A percentile compares a stretch with the other conserved stretches of the same genome.
These are phyloP conservation scores for Aureobasidium sp. DNA, from an alignment of 2,329 filamentous ascomycete species.

Conservation along the genomic window DNA sequence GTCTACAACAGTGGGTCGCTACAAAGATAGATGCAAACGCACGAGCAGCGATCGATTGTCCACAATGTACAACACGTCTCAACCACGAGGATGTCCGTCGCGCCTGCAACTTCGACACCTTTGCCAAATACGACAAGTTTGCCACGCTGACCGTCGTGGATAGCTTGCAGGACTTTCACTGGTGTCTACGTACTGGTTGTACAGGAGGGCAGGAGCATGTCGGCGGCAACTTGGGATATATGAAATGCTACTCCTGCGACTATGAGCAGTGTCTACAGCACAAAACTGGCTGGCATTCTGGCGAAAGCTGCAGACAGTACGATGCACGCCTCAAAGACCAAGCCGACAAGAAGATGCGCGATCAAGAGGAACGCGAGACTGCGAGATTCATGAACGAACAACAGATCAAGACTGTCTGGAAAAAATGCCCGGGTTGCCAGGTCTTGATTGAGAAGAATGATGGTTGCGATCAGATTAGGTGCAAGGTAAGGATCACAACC, in stretches of 20 bases:
- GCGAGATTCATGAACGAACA: not conserved
- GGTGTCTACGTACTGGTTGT: conserved; percentile 45
- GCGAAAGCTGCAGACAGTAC: conserved; percentile 34
- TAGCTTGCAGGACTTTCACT: conserved; percentile 40
- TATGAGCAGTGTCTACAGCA: conserved; percentile 31
- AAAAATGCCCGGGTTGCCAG: conserved; percentile 1
- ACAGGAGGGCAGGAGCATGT: conserved; percentile 41
- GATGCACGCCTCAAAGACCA: conserved; percentile 25
- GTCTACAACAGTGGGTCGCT: conserved; percentile 33
- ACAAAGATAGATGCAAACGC: conserved; percentile 29
- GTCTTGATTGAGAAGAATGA: conserved; percentile 9
- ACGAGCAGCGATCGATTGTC: conserved; percentile 45
- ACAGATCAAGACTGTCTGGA: conserved; percentile 21
- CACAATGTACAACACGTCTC: conserved; percentile 41
- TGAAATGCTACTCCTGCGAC: conserved; percentile 30
- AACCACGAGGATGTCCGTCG: conserved; percentile 38
- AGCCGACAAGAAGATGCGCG: conserved; percentile 17
- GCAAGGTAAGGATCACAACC: conserved; percentile 15
- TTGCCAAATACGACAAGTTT: conserved; percentile 41
- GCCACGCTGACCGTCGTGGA: conserved; percentile 38
- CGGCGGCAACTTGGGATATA: conserved; percentile 26
- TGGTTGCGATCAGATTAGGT: conserved; percentile 36
- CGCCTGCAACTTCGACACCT: conserved; percentile 38
- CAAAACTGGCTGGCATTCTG: conserved; percentile 30
- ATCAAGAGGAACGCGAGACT: conserved; percentile 20